Evolutionary conservation across 2,329 filamentous ascomycete genomes (phyloP), one percentile per base, ranked within the genome.

Genomic region (Chrysoporthe cubensis): DNA sequence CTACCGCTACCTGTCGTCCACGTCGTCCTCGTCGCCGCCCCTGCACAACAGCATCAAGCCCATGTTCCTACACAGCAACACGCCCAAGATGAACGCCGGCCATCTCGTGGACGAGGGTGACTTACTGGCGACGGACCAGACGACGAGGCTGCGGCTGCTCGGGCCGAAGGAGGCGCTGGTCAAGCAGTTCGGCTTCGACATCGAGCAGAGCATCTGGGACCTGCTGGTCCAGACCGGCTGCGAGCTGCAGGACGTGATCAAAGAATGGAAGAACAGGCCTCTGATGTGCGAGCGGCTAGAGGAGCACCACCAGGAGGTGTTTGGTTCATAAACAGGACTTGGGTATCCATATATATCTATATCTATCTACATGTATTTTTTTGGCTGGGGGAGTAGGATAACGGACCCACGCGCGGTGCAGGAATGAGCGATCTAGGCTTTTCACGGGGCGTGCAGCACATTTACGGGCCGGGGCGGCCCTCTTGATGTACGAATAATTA

Each of bases 281-380:
- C 69, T 60, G 66, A 71, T 76, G 70, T 71, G 75, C 63, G 64
- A 74, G 54, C 81, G 81, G 64, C 78, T 81, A 8, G 80, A 81
- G 16, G 57, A 69, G 56, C 75, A 72, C 46, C 73, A 82, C 79
- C 3, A 84, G 74, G 69, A 85, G 84, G 75, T 85, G 81, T 50
- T 70, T 43, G 68, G 58, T 14, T 62, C 59, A 34, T 46, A 18
- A 11, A 65, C 18, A 18, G 48, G 13, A 32, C 32, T 37, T 57
- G 21, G 21, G 11, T 6, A 52, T 26, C 13, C 32, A 52, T 32
- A 50, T 4, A 32, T 52, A 6, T 52, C 1, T 52, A n/a, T 44
- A 16, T 14, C 21, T 21, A 21, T 21, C 26, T 26, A 26, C 2
- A 16, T 8, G 5, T n/a, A 14, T 26, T 11, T 52, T 9, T 32